Evolutionary conservation across 768 basidiomycete genomes (phyloP), one percentile per base, ranked within the genome.

Genomic region (Botryobasidium botryosum): DNA sequence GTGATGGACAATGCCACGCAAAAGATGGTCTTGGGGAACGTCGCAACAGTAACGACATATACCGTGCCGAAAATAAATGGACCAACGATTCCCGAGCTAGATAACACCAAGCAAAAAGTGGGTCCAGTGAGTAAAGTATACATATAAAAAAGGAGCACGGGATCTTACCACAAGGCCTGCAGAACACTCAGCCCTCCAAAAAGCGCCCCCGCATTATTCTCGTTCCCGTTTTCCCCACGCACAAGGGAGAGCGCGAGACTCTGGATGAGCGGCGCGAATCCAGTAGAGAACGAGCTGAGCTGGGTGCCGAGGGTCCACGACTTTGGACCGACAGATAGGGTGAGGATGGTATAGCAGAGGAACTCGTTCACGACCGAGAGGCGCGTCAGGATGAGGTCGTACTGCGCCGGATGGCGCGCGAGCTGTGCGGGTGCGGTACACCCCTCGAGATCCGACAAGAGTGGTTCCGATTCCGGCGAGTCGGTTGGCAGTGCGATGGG

Each of bases 371-470:
- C 35, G 7, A 82, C 58, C 5, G 82, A 87, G 28, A 64, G 51
- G 4, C 75, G 72, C 5, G 77, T 74, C 18, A 87, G 62, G 26
- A 55, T 56, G n/a, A 91, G 68, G 60, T 92, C 87, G 56, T 87
- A 77, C 0, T 58, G 46, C 3, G 49, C 45, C 23, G 36, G 24
- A 29, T 15, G 13, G 37, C 40, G 15, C 18, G 40, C 27, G 6
- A 17, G 27, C 12, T n/a, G 43, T n/a, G 33, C 20, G 23, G 27
- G 44, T 41, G 35, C 41, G 35, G 32, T 31, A 44, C 28, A 24
- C 49, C 12, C 32, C 43, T 24, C 33, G 40, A n/a, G 38, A 17
- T 17, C 5, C 8, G 42, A 17, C 35, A 31, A 10, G 49, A 50
- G 25, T 45, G 45, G 26, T 40, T 44, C 21, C 8, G 54, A 53